Evolutionary conservation across 1,284 basidiomycete genomes (phyloP), one percentile per base, ranked within the genome.

Genomic region (Moesziomyces globuligerus): DNA sequence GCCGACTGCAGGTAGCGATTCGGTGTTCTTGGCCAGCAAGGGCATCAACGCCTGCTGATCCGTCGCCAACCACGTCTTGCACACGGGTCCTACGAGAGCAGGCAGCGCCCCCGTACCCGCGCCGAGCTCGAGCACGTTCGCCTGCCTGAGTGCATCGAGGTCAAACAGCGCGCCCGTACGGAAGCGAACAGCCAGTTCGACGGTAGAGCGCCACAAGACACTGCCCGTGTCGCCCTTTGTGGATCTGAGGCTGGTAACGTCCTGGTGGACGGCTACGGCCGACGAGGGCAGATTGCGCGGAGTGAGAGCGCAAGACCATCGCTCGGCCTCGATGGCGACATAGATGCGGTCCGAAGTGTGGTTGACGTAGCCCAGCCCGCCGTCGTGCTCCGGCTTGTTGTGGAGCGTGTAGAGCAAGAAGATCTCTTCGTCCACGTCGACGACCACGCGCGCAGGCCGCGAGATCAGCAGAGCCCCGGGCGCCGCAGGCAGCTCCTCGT

Each of bases 51-150:
- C 61, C 2, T 48, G 45, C 29, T 76, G 80, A 42, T 81, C 80
- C 0, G 80, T 78, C 0, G 77, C 69, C 1, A 80, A 47, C 79
- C 79, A 81, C 47, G 51, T 13, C 9, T 36, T n/a, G 56, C 48
- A 46, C 46, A 52, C 20, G 24, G 28, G 26, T 51, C 48, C 20
- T 51, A 56, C 32, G 38, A 78, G 28, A 25, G 65, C 62, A 7
- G 78, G 72, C 37, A 81, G 36, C 5, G 77, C 70, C 3, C 77
- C 80, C 9, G 80, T 81, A 11, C 80, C 80, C 1, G 78, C 64
- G 2, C 80, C 80, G 2, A 81, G 44, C 51, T 81, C 80, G 13
- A 81, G 56, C 4, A 81, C 56, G 0, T 41, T 52, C 2, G 65
- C 55, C 5, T 48, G 23, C 18, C 44, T 41, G 8, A 73, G 41